Evolutionary conservation across 306 rosid genomes (phyloP).

Genomic region (Trifolium fragiferum): DNA sequence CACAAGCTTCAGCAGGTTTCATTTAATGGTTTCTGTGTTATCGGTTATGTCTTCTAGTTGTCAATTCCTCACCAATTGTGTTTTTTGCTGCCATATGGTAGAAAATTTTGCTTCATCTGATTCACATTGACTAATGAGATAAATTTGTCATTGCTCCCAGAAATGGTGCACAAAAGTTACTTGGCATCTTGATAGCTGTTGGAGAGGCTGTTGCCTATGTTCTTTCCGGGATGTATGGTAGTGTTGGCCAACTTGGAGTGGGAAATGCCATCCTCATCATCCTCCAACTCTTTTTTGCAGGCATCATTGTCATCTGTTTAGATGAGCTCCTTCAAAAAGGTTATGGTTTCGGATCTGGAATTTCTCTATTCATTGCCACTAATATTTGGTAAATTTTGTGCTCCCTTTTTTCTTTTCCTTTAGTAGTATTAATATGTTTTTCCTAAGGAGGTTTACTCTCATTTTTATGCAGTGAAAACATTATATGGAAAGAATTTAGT

Average conservation of each 20-base stretch:
- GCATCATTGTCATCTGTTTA: slow-evolving; percentile 91
- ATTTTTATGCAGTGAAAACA: too few relatives aligned
- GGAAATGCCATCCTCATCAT: slow-evolving; percentile 94
- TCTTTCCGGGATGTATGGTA: slow-evolving; percentile 94
- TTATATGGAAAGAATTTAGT: slow-evolving; percentile 94
- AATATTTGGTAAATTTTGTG: too few relatives aligned
- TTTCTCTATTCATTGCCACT: slow-evolving; percentile 95
- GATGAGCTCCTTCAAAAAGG: slow-evolving; percentile 99
- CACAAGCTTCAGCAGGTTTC: too few relatives aligned
- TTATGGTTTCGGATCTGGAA: slow-evolving; percentile 97
- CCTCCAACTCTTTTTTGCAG: slow-evolving; percentile 90
- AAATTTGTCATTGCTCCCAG: slow-evolving; percentile 36
- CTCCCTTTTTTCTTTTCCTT: too few relatives aligned
- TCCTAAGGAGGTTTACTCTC: too few relatives aligned
- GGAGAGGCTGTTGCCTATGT: slow-evolving; percentile 99
- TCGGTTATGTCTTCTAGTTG: too few relatives aligned
- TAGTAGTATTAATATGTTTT: too few relatives aligned
- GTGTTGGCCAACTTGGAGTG: slow-evolving; percentile 97
- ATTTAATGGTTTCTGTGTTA: background rate
- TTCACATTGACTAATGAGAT: too few relatives aligned
- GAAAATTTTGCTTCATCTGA: too few relatives aligned
- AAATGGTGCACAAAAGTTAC: slow-evolving; percentile 87
- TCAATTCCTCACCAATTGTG: too few relatives aligned
- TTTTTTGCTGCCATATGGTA: too few relatives aligned
- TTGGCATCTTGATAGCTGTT: slow-evolving; percentile 89